Base-by-base conservation (phyloP, 192 early-diverging fungal species). In the Coemansia sp. region DNA sequence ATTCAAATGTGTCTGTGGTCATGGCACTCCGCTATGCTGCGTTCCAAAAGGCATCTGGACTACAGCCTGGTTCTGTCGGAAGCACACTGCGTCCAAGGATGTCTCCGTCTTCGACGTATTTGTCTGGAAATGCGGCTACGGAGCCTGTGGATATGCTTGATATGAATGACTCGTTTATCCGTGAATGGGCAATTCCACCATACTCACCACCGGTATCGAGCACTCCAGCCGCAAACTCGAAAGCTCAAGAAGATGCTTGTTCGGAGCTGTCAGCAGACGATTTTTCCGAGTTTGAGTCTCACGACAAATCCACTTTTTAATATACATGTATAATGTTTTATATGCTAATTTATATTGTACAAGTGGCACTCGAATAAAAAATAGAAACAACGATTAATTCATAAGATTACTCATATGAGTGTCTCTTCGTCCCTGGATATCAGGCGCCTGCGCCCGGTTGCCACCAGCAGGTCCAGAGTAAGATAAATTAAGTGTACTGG, bases 1-100 rank as follows among this genome's bases (percentile, higher is more conserved):
- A 61, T 42, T 75, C 75, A 12, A 73, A 84, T 29, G 78, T 84
- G 11, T 74, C 77, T 20, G 83, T 78, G 0, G 83, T 84, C 30
- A 84, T 80, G 78, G 83, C 83, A 6, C 61, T 84, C 22, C 64
- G 77, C 28, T 84, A 84, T 20, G 83, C 83, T 0, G 77, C 82
- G 6, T 83, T 83, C 31, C 76, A 80, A 54, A 75, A 75, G 61
- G 52, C 69, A 7, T 75, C 78, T n/a, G 78, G 78, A 0, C 30
- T 80, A 63, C 62, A 69, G 31, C 78, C 78, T 0, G 78, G 78
- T 12, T 60, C 73, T 0, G 30, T 80, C 48, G 63, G 65, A 22
- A 48, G 40, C 29, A 18, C 59, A 48, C 7, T 36, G 11, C 38
- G 52, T 55, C 20, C 52, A 30, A 22, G 52, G 6, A 55, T 55